Base-by-base conservation (phyloP, 176 grass and related monocot genomes). In the Phoenix roebelenii region DNA sequence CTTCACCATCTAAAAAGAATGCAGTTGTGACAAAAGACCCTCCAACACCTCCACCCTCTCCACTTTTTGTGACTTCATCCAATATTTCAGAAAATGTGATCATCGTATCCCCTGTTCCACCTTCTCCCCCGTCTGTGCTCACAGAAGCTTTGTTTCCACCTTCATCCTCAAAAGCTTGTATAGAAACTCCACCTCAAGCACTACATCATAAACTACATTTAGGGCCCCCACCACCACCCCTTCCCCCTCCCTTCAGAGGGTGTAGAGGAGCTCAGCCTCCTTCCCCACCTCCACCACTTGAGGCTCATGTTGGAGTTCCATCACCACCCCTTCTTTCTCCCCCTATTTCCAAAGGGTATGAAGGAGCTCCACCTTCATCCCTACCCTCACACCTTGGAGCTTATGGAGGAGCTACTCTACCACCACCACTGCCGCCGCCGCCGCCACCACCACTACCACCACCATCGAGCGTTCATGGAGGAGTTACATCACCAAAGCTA, bases 381-480 rank as follows among this genome's bases (percentile, higher is more conserved):
- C 1, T 12, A 69, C 58, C 19, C 28, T 29, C 63, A 32, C 61
- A 3, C 66, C 57, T 16, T 29, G 35, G 20, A 62, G 25, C 18
- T 17, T 32, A 61, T 55, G 26, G 59, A 64, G 16, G 3, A 52
- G 1, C 26, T 65, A 16, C 0, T 52, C 23, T 4, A 7, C 25
- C 19, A 30, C 25, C 50, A 66, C 19, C 61, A 51, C 16, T 4
- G 4, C 32, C 63, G 50, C 54, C 14, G 5, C 49, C 55, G 28
- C 52, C 74, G 5, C 4, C 23, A 64, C 51, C 73, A 15, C 61
- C 78, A 57, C 57, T 73, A 25, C 65, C 49, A 30, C 74, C 75
- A 70, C 26, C 55, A 54, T 18, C 29, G 59, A 35, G 18, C n/a
- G 53, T 4, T 39, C 18, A 59, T 74, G 63, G 52, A 25, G 15